These are phyloP conservation scores for Evernia prunastri DNA, from an alignment of 495 filamentous ascomycete species.

Conservation along the genomic window DNA sequence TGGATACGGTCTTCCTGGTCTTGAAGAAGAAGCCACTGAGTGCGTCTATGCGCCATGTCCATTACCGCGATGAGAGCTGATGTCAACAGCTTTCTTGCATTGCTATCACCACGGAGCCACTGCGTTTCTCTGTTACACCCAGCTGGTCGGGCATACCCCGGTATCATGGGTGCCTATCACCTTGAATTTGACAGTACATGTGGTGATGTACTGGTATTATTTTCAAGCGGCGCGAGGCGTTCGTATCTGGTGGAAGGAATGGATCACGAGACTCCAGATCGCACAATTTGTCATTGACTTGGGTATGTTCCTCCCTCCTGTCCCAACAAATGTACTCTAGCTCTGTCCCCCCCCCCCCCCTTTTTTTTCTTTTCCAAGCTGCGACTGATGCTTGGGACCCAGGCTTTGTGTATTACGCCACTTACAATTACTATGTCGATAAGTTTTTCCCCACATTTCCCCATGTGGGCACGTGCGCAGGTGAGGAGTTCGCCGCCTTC, in stretches of 20 bases:
- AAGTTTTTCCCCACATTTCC: conserved; percentile 27
- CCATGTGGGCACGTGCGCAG: conserved; percentile 27
- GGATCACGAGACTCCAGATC: conserved; percentile 82
- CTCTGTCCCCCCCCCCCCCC: not conserved
- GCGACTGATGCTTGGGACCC: conserved; percentile 7
- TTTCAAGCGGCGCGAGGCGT: conserved; percentile 79
- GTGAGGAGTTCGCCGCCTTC: conserved; percentile 31
- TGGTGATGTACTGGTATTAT: conserved; percentile 59
- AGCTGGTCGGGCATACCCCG: conserved; percentile 70
- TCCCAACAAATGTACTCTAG: not conserved
- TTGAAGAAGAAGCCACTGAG: conserved; percentile 73
- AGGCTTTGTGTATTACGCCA: conserved; percentile 32
- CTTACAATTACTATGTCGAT: conserved; percentile 28
- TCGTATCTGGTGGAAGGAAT: conserved; percentile 86
- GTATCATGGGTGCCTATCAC: conserved; percentile 71
- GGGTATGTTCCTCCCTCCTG: not conserved
- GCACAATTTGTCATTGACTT: conserved; percentile 49
- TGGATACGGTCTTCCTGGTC: conserved; percentile 77
- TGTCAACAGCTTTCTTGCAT: conserved; percentile 65
- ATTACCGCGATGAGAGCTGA: conserved; percentile 16
- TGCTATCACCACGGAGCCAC: conserved; percentile 83
- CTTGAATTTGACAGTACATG: conserved; percentile 69
- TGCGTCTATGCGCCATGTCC: conserved; percentile 47
- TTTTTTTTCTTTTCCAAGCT: not conserved
- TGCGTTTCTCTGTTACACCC: conserved; percentile 78